Conservation (phyloP, 805 yeast species). For the Yarrowia divulgata region DNA sequence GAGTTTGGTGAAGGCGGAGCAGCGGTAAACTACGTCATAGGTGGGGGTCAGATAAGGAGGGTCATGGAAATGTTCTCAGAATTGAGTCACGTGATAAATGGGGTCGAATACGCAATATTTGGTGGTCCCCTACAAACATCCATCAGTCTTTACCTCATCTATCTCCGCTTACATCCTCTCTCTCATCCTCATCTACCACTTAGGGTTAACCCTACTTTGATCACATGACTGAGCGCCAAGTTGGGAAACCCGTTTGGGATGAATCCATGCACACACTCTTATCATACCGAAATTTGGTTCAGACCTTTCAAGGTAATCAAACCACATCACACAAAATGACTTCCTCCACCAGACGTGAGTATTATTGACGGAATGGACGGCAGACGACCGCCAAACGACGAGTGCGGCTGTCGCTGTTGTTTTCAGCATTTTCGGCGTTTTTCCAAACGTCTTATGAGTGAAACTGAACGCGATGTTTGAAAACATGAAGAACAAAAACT, state of each 20-base stretch:
- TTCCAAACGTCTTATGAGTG: not conserved
- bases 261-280: slow-evolving; percentile 33
- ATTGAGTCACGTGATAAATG: no score
- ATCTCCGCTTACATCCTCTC: no score
- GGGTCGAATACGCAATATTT: no score
- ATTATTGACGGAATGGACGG: slow-evolving; percentile 9
- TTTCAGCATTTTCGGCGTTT: not conserved
- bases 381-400: not conserved
- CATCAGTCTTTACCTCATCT: no score
- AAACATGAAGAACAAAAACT: slow-evolving; percentile 23
- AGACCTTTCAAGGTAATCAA: slow-evolving; percentile 38
- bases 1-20: not conserved
- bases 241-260: slow-evolving; percentile 33
- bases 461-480: not conserved
- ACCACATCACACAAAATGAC: slow-evolving; percentile 36
- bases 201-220: slow-evolving; percentile 32
- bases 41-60: not conserved
- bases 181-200: not conserved
- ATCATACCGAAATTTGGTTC: slow-evolving; percentile 38
- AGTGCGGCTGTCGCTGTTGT: not conserved
- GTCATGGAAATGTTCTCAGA: no score
- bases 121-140: no score
- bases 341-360: slow-evolving; percentile 39
- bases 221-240: slow-evolving; percentile 11
- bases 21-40: not conserved